phyloP scores from a whole-genome alignment of 352 stramenopile genomes.

The Pythium utonaiense region DNA sequence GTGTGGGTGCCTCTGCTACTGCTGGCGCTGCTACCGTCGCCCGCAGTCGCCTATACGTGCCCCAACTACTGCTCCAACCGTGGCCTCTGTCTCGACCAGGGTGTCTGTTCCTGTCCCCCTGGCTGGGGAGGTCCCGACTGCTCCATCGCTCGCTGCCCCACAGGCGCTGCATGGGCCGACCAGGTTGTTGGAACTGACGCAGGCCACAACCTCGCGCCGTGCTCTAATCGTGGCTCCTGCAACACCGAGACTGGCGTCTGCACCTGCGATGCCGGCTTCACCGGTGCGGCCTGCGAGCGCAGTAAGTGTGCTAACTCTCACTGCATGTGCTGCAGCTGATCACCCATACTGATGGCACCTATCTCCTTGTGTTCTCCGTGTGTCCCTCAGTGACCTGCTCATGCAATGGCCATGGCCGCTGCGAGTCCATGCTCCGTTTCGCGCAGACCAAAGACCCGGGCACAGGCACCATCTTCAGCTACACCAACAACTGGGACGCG shows the following conservation, averaged over 20 bases:
- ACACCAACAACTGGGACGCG: constrained; percentile 79
- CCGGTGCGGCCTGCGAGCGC: constrained; percentile 70
- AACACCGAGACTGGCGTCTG: constrained; percentile 57
- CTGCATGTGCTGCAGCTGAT: background rate
- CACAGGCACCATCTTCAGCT: constrained; percentile 39
- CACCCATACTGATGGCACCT: too few relatives aligned
- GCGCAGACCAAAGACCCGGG: constrained; percentile 61
- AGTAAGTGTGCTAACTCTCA: constrained; percentile 30
- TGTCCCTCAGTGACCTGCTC: constrained; percentile 47
- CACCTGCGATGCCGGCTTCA: constrained; percentile 68
- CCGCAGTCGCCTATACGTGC: constrained; percentile 35
- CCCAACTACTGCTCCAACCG: constrained; percentile 69
- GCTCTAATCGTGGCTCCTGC: constrained; percentile 81
- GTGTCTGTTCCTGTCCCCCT: constrained; percentile 48
- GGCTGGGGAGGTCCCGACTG: constrained; percentile 54
- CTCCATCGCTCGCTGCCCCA: constrained; percentile 66
- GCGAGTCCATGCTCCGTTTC: constrained; percentile 64
- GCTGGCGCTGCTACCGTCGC: constrained; percentile 8
- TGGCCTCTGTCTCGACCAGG: constrained; percentile 55
- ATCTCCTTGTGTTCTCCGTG: background rate
- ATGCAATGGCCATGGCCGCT: constrained; percentile 80
- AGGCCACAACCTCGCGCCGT: constrained; percentile 86
- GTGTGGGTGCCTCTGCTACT: background rate
- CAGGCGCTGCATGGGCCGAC: constrained; percentile 70
- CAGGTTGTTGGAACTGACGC: constrained; percentile 43